Conservation (phyloP, 2,329 filamentous ascomycete genomes). For the Penicillium sp. region DNA sequence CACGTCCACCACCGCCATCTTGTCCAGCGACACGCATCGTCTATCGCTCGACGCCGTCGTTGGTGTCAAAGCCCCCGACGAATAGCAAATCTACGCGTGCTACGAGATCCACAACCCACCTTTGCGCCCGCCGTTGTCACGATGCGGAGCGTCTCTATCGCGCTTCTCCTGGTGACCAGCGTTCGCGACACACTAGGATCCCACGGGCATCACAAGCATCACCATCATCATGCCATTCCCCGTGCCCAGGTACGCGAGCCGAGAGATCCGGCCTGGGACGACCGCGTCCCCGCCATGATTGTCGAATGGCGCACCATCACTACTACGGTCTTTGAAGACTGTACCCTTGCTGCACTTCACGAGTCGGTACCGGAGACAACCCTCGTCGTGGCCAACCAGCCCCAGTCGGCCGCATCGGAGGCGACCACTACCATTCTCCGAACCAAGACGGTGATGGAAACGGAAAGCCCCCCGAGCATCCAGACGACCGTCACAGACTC, state of each 20-base stretch:
- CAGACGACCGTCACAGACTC: slow-evolving; percentile 9
- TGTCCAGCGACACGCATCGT: background rate
- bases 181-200: slow-evolving; percentile 26
- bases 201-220: slow-evolving; percentile 28
- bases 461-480: slow-evolving; percentile 1
- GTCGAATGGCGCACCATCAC: slow-evolving; percentile 23
- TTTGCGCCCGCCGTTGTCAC: background rate
- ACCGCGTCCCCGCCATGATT: slow-evolving; percentile 9
- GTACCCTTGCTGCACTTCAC: slow-evolving; percentile 5
- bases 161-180: slow-evolving; percentile 26
- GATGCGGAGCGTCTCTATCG: slow-evolving; percentile 22
- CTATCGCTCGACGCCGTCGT: background rate
- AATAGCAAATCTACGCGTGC: no score
- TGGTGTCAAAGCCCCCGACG: background rate
- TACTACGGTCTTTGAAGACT: slow-evolving; percentile 15
- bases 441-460: slow-evolving; percentile 10
- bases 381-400: background rate
- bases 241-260: slow-evolving; percentile 10
- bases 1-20: slow-evolving; percentile 5
- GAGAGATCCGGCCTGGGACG: slow-evolving; percentile 4
- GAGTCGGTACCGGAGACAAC: background rate
- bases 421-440: slow-evolving; percentile 11
- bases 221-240: slow-evolving; percentile 21
- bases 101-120: background rate
- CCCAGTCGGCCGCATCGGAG: slow-evolving; percentile 1